phyloP scores from a whole-genome alignment of 1,139 yeast species.

The Protomyces gravidus region DNA sequence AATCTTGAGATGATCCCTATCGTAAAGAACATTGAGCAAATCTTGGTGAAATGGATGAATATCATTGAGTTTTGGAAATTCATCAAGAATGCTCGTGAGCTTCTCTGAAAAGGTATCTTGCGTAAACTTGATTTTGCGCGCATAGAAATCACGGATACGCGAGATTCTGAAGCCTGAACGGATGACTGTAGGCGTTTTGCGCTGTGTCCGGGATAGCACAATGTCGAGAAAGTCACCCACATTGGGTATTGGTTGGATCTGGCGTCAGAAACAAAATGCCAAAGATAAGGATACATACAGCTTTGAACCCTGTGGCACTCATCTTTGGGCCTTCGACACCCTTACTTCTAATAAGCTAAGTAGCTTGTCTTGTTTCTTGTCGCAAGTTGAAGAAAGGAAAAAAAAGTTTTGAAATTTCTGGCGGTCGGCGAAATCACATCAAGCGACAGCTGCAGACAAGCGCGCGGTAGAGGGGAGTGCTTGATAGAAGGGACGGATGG shows the following conservation, averaged over 20 bases:
- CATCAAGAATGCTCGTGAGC: constrained; percentile 73
- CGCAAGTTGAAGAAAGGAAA: neutral
- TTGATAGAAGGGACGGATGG: too few species aligned
- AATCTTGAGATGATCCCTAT: constrained; percentile 94
- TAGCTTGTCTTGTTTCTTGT: too few species aligned
- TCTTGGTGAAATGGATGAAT: constrained; percentile 98
- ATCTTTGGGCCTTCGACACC: too few species aligned
- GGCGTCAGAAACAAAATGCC: too few species aligned
- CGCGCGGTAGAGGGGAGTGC: too few species aligned
- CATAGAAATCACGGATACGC: constrained; percentile 94
- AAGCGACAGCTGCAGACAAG: too few species aligned
- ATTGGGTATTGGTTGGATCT: constrained; percentile 31
- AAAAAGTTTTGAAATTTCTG: neutral
- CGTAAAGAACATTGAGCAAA: constrained; percentile 93
- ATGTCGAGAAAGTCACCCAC: constrained; percentile 66
- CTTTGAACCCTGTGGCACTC: constrained; percentile 20
- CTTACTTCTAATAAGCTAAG: too few species aligned
- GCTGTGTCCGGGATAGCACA: constrained; percentile 92
- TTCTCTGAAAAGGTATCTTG: constrained; percentile 94
- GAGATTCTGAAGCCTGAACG: constrained; percentile 95
- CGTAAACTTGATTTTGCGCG: constrained; percentile 94
- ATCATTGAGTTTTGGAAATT: constrained; percentile 95
- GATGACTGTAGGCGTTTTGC: constrained; percentile 79
- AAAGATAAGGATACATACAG: neutral
- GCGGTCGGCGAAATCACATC: neutral